Conservation (phyloP, 169 alveolate genomes). For the Theileria luwenshuni region DNA sequence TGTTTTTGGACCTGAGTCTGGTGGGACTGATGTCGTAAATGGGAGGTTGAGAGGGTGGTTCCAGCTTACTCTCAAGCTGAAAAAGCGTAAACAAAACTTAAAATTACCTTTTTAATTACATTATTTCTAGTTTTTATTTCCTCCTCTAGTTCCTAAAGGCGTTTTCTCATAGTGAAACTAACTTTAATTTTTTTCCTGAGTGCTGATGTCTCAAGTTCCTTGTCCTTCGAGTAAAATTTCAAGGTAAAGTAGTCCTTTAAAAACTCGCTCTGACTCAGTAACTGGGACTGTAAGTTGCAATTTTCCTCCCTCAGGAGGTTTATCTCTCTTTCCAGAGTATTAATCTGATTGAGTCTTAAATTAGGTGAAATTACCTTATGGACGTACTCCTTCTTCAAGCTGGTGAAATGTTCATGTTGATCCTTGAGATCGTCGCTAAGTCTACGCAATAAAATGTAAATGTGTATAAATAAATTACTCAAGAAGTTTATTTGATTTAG, state of each 20-base stretch:
- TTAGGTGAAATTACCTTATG: constrained; percentile 10
- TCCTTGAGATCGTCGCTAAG: constrained; percentile 31
- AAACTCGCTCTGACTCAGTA: constrained; percentile 12
- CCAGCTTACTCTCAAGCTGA: too few species aligned
- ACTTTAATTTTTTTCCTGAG: not conserved
- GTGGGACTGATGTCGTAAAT: too few species aligned
- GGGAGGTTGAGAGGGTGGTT: too few species aligned
- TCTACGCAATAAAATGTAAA: constrained; percentile 9
- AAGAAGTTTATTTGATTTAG: constrained; percentile 23
- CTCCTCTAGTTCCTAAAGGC: not conserved
- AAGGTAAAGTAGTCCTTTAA: constrained; percentile 20
- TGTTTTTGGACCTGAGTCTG: too few species aligned
- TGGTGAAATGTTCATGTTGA: constrained; percentile 23
- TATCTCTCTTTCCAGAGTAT: constrained; percentile 15
- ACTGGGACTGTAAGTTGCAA: constrained; percentile 6
- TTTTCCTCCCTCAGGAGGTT: constrained; percentile 17
- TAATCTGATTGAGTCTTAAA: constrained; percentile 4
- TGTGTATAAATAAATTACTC: constrained; percentile 24
- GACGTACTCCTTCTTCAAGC: not conserved
- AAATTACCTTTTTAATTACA: constrained; percentile 2
- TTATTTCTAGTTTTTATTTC: not conserved
- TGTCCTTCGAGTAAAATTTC: constrained; percentile 26
- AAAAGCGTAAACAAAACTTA: too few species aligned
- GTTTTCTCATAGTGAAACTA: not conserved
- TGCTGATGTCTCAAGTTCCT: constrained; percentile 8